These are phyloP conservation scores for Alopecurus myosuroides DNA, from an alignment of 176 grass and related monocot genomes.

Conservation along the genomic window DNA sequence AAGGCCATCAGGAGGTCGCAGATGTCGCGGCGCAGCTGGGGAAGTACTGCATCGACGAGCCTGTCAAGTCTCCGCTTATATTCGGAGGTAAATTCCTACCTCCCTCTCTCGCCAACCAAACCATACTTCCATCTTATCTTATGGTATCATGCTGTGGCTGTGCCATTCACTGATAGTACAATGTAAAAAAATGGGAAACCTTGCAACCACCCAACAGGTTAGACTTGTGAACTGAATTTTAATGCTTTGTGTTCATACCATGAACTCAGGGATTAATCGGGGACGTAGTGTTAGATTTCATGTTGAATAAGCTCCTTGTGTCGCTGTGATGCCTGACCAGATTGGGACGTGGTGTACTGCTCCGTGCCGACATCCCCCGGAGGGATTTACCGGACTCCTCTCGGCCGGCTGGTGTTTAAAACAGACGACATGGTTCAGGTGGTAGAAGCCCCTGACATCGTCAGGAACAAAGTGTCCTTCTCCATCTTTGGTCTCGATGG, in stretches of 20 bases:
- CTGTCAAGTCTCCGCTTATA: slow-evolving; percentile 75
- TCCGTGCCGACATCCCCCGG: slow-evolving; percentile 84
- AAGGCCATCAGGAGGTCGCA: slow-evolving; percentile 66
- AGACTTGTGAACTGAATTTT: not conserved
- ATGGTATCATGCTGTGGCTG: not conserved
- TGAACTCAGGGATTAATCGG: not conserved
- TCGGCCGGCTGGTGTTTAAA: slow-evolving; percentile 78
- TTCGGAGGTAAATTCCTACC: slow-evolving; percentile 59
- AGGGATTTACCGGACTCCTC: slow-evolving; percentile 62
- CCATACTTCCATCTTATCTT: too few relatives aligned
- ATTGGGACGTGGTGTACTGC: slow-evolving; percentile 88
- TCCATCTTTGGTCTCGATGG: slow-evolving; percentile 74
- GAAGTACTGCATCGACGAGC: slow-evolving; percentile 70
- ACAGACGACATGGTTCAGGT: slow-evolving; percentile 85
- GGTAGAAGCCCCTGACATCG: slow-evolving; percentile 64
- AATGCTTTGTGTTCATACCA: not conserved
- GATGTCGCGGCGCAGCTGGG: slow-evolving; percentile 52
- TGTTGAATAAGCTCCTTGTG: not conserved
- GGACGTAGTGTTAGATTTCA: not conserved
- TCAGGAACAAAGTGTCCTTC: slow-evolving; percentile 68
- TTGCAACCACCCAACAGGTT: not conserved
- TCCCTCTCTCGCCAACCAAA: too few relatives aligned
- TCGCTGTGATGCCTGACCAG: slow-evolving; percentile 23
- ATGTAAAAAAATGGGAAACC: not conserved
- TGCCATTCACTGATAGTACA: not conserved